Base-by-base conservation (phyloP, 106 monocot species). In the Triglochin maritima region DNA sequence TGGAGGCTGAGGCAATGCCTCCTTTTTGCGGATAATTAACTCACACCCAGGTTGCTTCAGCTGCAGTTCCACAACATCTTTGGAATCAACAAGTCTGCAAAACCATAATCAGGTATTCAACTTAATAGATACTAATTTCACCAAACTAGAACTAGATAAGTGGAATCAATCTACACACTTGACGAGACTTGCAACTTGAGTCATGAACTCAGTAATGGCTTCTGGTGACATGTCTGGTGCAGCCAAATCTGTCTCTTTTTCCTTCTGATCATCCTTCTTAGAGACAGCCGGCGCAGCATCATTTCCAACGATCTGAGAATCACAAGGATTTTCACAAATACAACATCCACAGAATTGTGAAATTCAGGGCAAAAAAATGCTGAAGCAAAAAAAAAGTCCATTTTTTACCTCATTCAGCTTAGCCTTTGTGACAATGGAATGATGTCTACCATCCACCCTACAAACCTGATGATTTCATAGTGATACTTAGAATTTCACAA, bases 11-110 rank as follows among this genome's bases (percentile, higher is more conserved):
- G 81, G 81, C 49, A 76, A 56, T 6, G 76, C 81, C 43, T 81
- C 81, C 57, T 76, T 81, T 56, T 81, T 81, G 49, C 81, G 66
- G 44, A 81, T 81, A 9, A 76, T 68, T 16, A 81, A 60, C 66
- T 81, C 81, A 13, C 60, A 81, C n/a, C 72, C 81, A 13, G 63
- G 76, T 60, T 81, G 81, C 76, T 81, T 81, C 46, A 81, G 71
- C 57, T 81, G 76, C 67, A 81, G 59, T 60, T 81, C 76, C 7
- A 81, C 63, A 13, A 81, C 76, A 53, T 81, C 81, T 49, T 61
- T 76, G 42, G 81, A 72, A 68, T 81, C 81, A n/a, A 81, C 81
- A 42, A 81, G 76, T 72, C 81, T 81, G 65, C 70, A 65, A 29
- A 29, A 29, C 29, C 29, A 29, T 29, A 29, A 29, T 29, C 29